A percentile compares a stretch with the other conserved stretches of the same genome.
These are phyloP conservation scores for Kodamaea sp. DNA, from an alignment of 1,139 yeast genomes.

Conservation along the genomic window DNA sequence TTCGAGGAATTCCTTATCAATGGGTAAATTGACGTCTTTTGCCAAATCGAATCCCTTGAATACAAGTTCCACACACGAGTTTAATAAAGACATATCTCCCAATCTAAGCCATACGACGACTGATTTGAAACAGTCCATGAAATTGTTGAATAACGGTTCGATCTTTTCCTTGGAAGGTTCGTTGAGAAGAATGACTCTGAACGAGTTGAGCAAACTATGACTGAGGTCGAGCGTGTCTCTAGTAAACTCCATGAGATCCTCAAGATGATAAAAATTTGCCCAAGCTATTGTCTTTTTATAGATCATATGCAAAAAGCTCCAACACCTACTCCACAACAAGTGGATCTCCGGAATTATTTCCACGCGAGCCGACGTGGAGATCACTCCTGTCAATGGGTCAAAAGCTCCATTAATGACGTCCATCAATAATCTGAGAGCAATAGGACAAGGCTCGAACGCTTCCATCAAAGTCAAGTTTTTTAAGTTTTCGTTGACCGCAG, in stretches of 20 bases:
- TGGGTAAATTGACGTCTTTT: slow-evolving; percentile 46
- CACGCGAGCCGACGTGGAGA: slow-evolving; percentile 17
- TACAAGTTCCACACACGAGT: slow-evolving; percentile 73
- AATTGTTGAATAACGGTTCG: slow-evolving; percentile 30
- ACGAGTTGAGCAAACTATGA: slow-evolving; percentile 64
- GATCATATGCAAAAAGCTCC: slow-evolving; percentile 72
- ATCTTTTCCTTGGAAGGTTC: slow-evolving; percentile 23
- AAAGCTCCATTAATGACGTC: slow-evolving; percentile 67
- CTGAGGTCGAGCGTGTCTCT: slow-evolving; percentile 85
- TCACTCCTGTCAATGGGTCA: slow-evolving; percentile 63
- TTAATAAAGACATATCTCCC: slow-evolving; percentile 73
- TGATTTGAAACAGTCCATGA: slow-evolving; percentile 54
- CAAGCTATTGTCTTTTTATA: slow-evolving; percentile 70
- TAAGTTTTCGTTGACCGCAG: slow-evolving; percentile 51
- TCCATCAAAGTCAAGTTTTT: slow-evolving; percentile 46
- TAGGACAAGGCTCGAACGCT: slow-evolving; percentile 74
- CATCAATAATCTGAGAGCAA: slow-evolving; percentile 71
- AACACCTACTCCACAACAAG: slow-evolving; percentile 64
- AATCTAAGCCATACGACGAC: slow-evolving; percentile 79
- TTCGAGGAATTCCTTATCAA: slow-evolving; percentile 52
- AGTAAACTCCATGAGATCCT: slow-evolving; percentile 72
- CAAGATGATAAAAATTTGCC: slow-evolving; percentile 64
- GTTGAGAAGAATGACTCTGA: slow-evolving; percentile 50
- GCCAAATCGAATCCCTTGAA: slow-evolving; percentile 68
- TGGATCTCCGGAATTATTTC: slow-evolving; percentile 17